Base-by-base conservation (phyloP, 2,329 filamentous ascomycete species). In the Paecilomyces sp. region DNA sequence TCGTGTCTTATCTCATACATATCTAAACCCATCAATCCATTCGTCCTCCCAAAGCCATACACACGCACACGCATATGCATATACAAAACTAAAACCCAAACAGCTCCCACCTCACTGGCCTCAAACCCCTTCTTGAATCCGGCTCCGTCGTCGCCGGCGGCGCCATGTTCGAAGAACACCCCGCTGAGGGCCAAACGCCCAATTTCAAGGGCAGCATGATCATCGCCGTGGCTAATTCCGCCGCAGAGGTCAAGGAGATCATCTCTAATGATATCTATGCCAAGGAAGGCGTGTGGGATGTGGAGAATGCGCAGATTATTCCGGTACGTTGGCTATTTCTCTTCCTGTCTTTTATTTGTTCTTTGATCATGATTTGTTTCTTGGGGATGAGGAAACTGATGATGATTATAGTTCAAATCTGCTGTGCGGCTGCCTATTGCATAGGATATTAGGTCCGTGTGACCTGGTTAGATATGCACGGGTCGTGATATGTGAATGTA, bases 281-380 rank as follows among this genome's bases (percentile, higher is more conserved):
- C 9, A 81, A 77, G 61, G 80, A 75, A 52, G 90, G 87, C 0
- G 91, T 95, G 8, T 96, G 92, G 92, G 90, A 96, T 78, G 70
- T 89, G 60, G 83, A 87, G 36, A 89, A 89, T 67, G 85, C 72
- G 63, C 67, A 77, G 67, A 73, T 79, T 60, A 73, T 72, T 66
- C 69, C 70, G 60, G 73, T 75, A 67, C 58, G 71, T 72, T 52
- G 15, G 22, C 22, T 22, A 22, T 22, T 24, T 47, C 15, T 31
- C 28, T 12, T 56, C 25, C 18, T 47, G 50, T n/a, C n/a, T 15
- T 33, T 22, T 24, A 22, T 8, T 51, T 24, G 22, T 51, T 24
- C 22, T 8, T 51, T n/a, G 5, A 22, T 18, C 1, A 1, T 18
- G 47, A 2, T 36, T 57, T 56, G 33, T 28, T 22, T 5, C n/a